These are phyloP conservation scores for Isoetes taiwanensis DNA, from an alignment of 75 land plant species.

Conservation along the genomic window DNA sequence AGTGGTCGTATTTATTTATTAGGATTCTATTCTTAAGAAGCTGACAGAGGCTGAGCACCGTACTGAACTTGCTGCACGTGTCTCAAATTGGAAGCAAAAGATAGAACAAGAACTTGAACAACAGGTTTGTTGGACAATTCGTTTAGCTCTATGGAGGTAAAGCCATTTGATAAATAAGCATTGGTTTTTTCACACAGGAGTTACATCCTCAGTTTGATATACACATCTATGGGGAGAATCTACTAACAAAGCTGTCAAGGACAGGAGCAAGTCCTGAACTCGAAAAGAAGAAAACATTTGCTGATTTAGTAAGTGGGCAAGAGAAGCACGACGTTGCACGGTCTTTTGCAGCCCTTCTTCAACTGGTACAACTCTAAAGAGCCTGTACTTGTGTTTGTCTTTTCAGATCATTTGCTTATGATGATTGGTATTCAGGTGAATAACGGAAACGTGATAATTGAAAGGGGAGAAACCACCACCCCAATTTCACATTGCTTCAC, in stretches of 20 bases:
- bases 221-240: conserved; percentile 60
- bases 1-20: conserved; percentile 5
- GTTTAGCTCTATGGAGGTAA: neutral
- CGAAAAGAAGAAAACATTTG: conserved; percentile 24
- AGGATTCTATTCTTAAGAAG: conserved; percentile 72
- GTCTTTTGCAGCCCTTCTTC: conserved; percentile 76
- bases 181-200: conserved; percentile 34
- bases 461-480: conserved; percentile 12
- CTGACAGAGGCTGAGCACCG: conserved; percentile 61
- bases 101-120: conserved; percentile 59
- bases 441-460: conserved; percentile 55
- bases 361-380: conserved; percentile 38
- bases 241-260: conserved; percentile 39
- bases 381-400: neutral
- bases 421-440: conserved; percentile 48
- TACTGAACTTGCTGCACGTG: conserved; percentile 61
- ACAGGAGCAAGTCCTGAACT: conserved; percentile 1
- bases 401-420: neutral
- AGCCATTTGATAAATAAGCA: neutral
- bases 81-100: conserved; percentile 69
- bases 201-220: conserved; percentile 74
- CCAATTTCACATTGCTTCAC: conserved; percentile 46
- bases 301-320: conserved; percentile 46
- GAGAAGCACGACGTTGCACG: conserved; percentile 69
- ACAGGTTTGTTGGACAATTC: conserved; percentile 31